Base-by-base conservation (phyloP, 331 rosid species). In the Spiraea crenata region DNA sequence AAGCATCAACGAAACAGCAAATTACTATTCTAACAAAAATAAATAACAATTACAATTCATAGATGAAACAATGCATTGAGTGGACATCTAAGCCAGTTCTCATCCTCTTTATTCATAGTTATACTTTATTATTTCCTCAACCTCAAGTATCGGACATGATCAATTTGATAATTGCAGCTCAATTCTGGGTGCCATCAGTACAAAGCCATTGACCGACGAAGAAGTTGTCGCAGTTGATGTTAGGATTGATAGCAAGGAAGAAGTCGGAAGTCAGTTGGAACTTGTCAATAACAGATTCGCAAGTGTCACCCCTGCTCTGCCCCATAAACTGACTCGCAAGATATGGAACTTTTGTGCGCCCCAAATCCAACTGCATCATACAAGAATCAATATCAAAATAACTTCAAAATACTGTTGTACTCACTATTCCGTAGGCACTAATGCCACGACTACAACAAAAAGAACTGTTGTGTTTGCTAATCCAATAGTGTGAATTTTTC, bases 191-290 rank as follows among this genome's bases (percentile, higher is more conserved):
- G 5, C 77, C 77, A 19, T 63, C 55, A 42, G 5, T 41, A 35
- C 77, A 73, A 19, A 73, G 71, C 77, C 77, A 73, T 34, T 73
- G 71, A 45, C 77, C 77, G 3, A 73, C 77, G n/a, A 73, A 73
- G 34, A 73, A n/a, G 19, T 40, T 65, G 14, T 44, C 7, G 55
- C 71, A 73, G 10, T 73, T 73, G 64, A 73, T 45, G 15, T 73
- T 73, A 13, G 77, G 77, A 31, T 73, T 73, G 37, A 73, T 63
- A 2, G 46, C 6, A 42, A 35, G 55, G 46, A 73, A 73, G 51
- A 5, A 44, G 3, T 6, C 45, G 4, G 19, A 6, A 56, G 16
- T 39, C 37, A 63, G 5, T 0, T 16, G 9, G 64, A 73, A 73
- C 16, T 3, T 51, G 15, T 52, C n/a, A 20, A 17, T 17, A 3